Conservation (phyloP, 176 grass and related monocot species). For the Elaeis guineensis region DNA sequence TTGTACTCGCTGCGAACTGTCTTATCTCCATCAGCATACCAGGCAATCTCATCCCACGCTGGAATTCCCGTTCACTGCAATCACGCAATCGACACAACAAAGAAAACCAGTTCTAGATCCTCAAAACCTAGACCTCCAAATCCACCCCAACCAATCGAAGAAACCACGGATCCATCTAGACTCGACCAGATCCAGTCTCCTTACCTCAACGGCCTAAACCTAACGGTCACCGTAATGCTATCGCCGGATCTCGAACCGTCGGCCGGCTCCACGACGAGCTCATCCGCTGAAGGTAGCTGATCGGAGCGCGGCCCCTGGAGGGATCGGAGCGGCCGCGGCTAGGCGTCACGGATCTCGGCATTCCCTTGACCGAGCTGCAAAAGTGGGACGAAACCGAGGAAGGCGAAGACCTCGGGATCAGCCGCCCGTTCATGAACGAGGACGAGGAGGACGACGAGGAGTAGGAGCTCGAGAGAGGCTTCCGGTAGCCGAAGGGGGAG, state of each 20-base stretch:
- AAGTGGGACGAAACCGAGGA: constrained; percentile 72
- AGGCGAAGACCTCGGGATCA: constrained; percentile 68
- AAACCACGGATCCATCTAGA: constrained; percentile 19
- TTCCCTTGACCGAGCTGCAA: constrained; percentile 37
- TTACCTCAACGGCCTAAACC: constrained; percentile 90
- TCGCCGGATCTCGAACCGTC: constrained; percentile 75
- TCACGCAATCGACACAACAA: constrained; percentile 2
- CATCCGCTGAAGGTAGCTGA: constrained; percentile 46
- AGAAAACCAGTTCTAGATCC: constrained; percentile 14
- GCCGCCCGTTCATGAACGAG: constrained; percentile 51
- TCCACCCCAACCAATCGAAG: constrained; percentile 5
- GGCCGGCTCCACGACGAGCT: constrained; percentile 52
- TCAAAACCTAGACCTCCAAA: constrained; percentile 16
- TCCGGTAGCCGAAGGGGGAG: constrained; percentile 66
- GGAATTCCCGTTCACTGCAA: constrained; percentile 82
- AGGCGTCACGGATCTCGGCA: constrained; percentile 19
- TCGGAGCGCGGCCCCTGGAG: constrained; percentile 28
- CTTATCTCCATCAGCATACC: constrained; percentile 88
- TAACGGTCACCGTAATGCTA: constrained; percentile 90
- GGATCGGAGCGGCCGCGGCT: constrained; percentile 23
- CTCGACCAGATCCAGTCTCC: not conserved
- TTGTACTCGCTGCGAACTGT: constrained; percentile 74
- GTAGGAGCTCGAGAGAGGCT: constrained; percentile 34
- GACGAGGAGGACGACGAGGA: constrained; percentile 57
- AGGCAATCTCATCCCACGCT: constrained; percentile 95